Base-by-base conservation (phyloP, 106 monocot species). In the Allium fistulosum region DNA sequence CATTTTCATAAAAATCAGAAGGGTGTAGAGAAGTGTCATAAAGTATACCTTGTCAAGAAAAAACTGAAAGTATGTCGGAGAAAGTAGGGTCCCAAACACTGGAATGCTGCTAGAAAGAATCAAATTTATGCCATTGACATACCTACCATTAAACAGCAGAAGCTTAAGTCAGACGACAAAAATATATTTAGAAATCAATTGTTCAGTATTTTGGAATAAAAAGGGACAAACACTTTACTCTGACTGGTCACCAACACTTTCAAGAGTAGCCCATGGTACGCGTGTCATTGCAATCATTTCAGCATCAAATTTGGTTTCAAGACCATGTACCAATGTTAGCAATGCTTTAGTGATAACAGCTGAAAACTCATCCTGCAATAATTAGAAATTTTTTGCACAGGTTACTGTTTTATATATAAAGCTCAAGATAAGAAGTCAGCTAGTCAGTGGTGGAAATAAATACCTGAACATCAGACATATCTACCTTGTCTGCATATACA, bases 261-360 rank as follows among this genome's bases (percentile, higher is more conserved):
- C 99, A 63, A 99, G 93, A 59, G 70, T 93, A 49, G 87, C 84
- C 99, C 99, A 99, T 22, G 87, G 93, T 68, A 99, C 87, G 56
- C 99, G 99, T 60, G 99, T 87, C 99, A 99, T 99, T 57, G 90
- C 84, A 80, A 90, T 71, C 99, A 99, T 93, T 81, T 99, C 99
- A 78, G 78, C 69, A 77, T 99, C 99, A 85, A 99, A 99, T 69
- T 99, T 99, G 52, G 99, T 93, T 74, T 99, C 99, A 74, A 99
- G 70, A 59, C 99, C 99, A 69, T 99, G 82, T 27, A 99, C 99
- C 65, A 99, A 73, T 61, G 99, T 93, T 71, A 99, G 53, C 51
- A 99, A 66, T 66, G 99, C 84, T 81, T 87, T 93, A 26, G 93
- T 99, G 69, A 99, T 93, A 11, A 99, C 85, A 45, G 85, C 90